Base-by-base conservation (phyloP, 1,284 basidiomycete species). In the Pyrrhoderma lamaoense region DNA sequence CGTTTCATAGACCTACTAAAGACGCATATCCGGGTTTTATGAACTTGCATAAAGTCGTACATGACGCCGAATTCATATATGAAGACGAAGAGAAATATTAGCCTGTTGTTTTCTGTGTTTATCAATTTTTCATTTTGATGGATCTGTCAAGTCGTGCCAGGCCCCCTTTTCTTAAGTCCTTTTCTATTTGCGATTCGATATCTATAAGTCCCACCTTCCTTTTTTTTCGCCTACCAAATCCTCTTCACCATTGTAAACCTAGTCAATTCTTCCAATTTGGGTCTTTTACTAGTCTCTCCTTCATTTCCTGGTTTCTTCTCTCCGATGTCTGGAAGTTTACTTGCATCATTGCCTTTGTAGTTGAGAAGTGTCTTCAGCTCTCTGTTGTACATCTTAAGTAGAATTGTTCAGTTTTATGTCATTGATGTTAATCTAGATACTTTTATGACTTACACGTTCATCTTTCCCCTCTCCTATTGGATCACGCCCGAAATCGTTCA, bases 211-310 rank as follows among this genome's bases (percentile, higher is more conserved):
- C 5, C 27, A 31, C 27, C 11, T 5, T 31, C 27, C 27, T 31
- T n/a, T n/a, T n/a, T n/a, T n/a, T n/a, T n/a, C n/a, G n/a, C n/a
- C n/a, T 64, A 93, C 89, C 89, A 93, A 49, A 94, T 93, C 42
- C 89, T 76, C 64, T 94, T 94, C 36, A 93, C 86, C 92, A 95
- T 95, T 19, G 91, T 93, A 72, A 88, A 95, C 53, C 92, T 69
- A 36, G 89, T 93, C 53, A 94, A 75, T 60, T 94, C 90, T 63
- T 94, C 90, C 53, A 95, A 66, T 52, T 79, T 77, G 55, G 87
- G 75, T 53, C 72, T 66, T 60, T 73, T 82, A 67, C 80, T 79
- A 34, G 74, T 72, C 25, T 60, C 68, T 35, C 64, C 68, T 44
- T 57, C 59, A 27, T 51, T 55, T 5, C 49, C 55, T 2, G 68